Evolutionary conservation across 805 yeast genomes (phyloP), one percentile per base, ranked within the genome.

Genomic region (Pichia sporocuriosa): DNA sequence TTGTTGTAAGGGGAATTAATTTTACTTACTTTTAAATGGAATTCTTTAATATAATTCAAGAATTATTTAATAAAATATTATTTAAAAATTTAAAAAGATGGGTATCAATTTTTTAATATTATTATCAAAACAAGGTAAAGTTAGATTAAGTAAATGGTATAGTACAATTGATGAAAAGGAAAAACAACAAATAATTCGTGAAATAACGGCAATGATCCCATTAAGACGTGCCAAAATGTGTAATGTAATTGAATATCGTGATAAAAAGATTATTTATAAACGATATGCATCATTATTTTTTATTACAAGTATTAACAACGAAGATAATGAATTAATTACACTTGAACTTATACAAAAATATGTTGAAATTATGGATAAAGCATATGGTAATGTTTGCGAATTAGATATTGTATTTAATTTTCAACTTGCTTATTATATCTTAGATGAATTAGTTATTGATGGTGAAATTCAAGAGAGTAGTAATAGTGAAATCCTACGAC

Each of bases 331-430:
- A 59, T 69, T 93, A 48, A 63, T 86, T 41, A 80, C 94, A 1
- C 68, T 93, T 43, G 98, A 93, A 56, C 68, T 84, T 15, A 81
- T 93, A 39, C 98, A 93, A 60, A 71, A 97, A 46, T 93, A 81
- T 59, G 98, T 93, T 31, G 98, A 93, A 61, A 88, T 86, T 50
- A 87, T 93, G 96, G 98, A 93, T 67, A 82, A 84, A 53, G 79
- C 88, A 45, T 93, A 86, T 58, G 97, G 96, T 11, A 90, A 87
- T 56, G 98, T 93, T 15, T 88, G 97, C 64, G 98, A 93, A 61
- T 69, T 93, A 54, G 98, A 93, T 65, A 93, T 93, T 48, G 93
- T 93, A 37, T 93, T 93, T 73, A 93, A 94, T 56, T 93, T 93
- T 65, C 85, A 84, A 53, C 84, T 85, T 58, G 97, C 97, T 0